Conservation (phyloP, 495 filamentous ascomycete genomes). For the Collariella sp. region DNA sequence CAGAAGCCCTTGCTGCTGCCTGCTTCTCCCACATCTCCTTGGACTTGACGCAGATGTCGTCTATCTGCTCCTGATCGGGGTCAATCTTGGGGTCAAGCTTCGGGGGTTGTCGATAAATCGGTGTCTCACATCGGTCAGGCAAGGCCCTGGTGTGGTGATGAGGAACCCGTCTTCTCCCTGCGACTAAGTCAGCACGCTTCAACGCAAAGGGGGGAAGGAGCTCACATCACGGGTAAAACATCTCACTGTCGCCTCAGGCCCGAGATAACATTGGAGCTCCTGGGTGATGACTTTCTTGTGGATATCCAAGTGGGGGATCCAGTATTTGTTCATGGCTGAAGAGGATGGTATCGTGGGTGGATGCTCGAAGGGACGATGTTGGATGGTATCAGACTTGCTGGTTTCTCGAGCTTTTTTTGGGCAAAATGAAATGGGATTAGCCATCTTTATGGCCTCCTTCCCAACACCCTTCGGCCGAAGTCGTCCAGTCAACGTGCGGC, state of each 20-base stretch:
- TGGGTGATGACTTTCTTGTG: conserved; percentile 50
- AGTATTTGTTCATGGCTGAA: conserved; percentile 44
- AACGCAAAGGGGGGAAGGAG: conserved; percentile 9
- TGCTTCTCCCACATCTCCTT: conserved; percentile 49
- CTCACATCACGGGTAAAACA: conserved; percentile 46
- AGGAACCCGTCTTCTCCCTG: conserved; percentile 50
- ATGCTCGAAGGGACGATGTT: background rate
- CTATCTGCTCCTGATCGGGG: conserved; percentile 45
- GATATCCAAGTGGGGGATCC: conserved; percentile 49
- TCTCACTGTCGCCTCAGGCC: conserved; percentile 45
- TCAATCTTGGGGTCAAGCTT: conserved; percentile 22
- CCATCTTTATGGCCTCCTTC: conserved; percentile 15
- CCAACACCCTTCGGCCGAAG: conserved; percentile 3
- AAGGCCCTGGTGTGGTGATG: conserved; percentile 46
- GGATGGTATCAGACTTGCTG: background rate
- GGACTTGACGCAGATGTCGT: conserved; percentile 49
- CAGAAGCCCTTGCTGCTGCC: conserved; percentile 44
- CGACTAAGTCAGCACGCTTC: conserved; percentile 24
- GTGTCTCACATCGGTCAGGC: conserved; percentile 46
- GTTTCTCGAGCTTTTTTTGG: background rate
- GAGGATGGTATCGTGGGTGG: conserved; percentile 30
- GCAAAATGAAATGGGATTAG: background rate
- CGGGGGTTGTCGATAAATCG: background rate
- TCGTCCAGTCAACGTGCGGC: conserved; percentile 15
- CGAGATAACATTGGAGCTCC: conserved; percentile 49